Percentiles rank a stretch among this genome's conserved stretches.
Evolutionary conservation across 192 early-diverging fungal genomes (phyloP).

Genomic region (Entomortierella chlamydospora): DNA sequence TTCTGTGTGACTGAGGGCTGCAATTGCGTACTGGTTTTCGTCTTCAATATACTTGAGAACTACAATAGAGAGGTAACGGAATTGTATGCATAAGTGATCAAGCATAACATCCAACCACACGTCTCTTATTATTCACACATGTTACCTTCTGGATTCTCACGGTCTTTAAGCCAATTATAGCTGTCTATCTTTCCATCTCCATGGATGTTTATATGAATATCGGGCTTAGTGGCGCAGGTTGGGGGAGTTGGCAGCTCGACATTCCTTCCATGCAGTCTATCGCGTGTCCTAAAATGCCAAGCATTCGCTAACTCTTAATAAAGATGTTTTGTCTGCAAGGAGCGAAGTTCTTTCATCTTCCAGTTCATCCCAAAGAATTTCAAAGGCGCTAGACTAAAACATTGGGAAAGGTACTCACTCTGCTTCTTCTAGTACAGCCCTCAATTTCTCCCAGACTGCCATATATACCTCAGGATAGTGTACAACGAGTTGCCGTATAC

Average conservation of each 20-base stretch:
- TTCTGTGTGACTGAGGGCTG: slow-evolving; percentile 60
- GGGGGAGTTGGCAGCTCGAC: slow-evolving; percentile 43
- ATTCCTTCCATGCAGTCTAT: slow-evolving; percentile 45
- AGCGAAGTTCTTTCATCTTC: no score
- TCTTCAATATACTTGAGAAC: slow-evolving; percentile 68
- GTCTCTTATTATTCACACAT: background rate
- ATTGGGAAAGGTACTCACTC: no score
- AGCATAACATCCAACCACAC: background rate
- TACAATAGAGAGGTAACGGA: background rate
- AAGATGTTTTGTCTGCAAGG: no score
- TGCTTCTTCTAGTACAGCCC: slow-evolving; percentile 32
- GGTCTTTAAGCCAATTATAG: slow-evolving; percentile 65
- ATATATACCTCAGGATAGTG: slow-evolving; percentile 43
- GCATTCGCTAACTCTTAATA: no score
- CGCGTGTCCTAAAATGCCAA: slow-evolving; percentile 36
- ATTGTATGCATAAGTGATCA: no score
- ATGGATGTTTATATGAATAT: slow-evolving; percentile 52
- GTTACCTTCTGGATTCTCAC: slow-evolving; percentile 59
- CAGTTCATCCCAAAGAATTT: no score
- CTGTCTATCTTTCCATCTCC: slow-evolving; percentile 66
- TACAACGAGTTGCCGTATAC: slow-evolving; percentile 22
- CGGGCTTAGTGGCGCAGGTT: slow-evolving; percentile 26
- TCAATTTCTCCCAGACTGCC: slow-evolving; percentile 36
- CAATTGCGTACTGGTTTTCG: slow-evolving; percentile 65
- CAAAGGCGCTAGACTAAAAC: no score